Evolutionary conservation across 306 rosid species (phyloP), one percentile per base, ranked within the genome.

Genomic region (Prunus padus): DNA sequence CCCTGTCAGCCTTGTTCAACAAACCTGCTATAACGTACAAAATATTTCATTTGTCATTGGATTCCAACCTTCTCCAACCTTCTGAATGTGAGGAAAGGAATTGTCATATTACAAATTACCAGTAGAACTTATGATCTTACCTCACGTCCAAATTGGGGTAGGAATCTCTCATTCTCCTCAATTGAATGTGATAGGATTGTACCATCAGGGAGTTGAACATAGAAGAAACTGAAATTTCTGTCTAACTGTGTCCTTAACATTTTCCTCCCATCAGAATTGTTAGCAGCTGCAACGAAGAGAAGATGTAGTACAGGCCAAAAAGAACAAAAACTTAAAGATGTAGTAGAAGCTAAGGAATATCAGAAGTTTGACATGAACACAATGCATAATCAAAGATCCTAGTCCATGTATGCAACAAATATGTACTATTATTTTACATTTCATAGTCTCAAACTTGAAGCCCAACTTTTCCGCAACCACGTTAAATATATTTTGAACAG

Each of bases 131-230:
- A 42, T 42, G 75, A 18, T 77, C 87, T 88, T 73, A 95, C 98
- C 97, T 92, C 97, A 0, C 98, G 98, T 73, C 98, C 98, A 89
- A 95, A 95, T 67, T 95, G 98, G 15, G 86, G 90, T 16, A 97
- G 90, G 82, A 95, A 95, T 71, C 18, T 87, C 83, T 86, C 97
- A 22, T 79, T 87, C 73, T 89, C 93, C 67, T 89, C 96, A 77
- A 90, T 82, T 55, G 68, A 76, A 80, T 92, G 97, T 52, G 89
- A 85, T 23, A 95, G 77, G 67, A 86, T 64, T 76, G 86, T 82
- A 64, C 97, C 90, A 56, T 90, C 92, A 49, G 97, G 96, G 65
- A 89, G 80, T 81, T 95, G 96, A 77, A 71, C 97, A 80, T 92
- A 92, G 89, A 92, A 95, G 83, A 89, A 81, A 79, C 97, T 90